phyloP scores from a whole-genome alignment of 768 basidiomycete genomes.

The Cubamyces sp. region DNA sequence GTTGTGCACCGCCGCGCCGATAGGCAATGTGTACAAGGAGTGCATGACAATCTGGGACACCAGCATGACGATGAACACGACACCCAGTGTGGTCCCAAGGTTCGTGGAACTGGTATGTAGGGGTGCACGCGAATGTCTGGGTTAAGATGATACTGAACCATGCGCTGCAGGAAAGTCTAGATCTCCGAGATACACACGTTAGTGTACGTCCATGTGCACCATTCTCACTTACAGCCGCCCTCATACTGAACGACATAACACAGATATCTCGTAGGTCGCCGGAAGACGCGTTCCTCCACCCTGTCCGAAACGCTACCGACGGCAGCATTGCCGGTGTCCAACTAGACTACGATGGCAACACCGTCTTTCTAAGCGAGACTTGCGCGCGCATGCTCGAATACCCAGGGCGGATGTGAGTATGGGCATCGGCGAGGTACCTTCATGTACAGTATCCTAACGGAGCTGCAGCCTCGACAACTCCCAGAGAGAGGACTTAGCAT shows the following conservation, averaged over 20 bases:
- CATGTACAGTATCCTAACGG: neutral
- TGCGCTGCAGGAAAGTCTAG: neutral
- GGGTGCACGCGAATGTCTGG: neutral
- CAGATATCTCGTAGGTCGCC: neutral
- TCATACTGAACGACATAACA: neutral
- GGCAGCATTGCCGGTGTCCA: constrained; percentile 33
- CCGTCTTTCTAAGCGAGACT: constrained; percentile 36
- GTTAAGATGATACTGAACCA: neutral
- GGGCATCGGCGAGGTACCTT: neutral
- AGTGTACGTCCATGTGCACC: neutral
- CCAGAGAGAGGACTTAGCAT: constrained; percentile 51
- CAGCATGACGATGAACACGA: neutral
- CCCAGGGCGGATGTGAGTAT: constrained; percentile 48
- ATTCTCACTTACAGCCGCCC: neutral
- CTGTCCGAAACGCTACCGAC: neutral
- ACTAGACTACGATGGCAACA: constrained; percentile 26
- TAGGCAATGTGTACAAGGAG: constrained; percentile 26
- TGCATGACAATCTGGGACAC: constrained; percentile 22
- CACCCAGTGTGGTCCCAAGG: constrained; percentile 1
- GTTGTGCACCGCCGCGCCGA: constrained; percentile 52
- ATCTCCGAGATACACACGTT: neutral
- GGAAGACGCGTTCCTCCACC: neutral
- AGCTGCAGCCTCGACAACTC: constrained; percentile 45
- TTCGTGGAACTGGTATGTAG: constrained; percentile 3
- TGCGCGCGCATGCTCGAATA: constrained; percentile 52